Evolutionary conservation across 441 rosid genomes (phyloP), one percentile per base, ranked within the genome.

Genomic region (Gossypium schwendimanii): DNA sequence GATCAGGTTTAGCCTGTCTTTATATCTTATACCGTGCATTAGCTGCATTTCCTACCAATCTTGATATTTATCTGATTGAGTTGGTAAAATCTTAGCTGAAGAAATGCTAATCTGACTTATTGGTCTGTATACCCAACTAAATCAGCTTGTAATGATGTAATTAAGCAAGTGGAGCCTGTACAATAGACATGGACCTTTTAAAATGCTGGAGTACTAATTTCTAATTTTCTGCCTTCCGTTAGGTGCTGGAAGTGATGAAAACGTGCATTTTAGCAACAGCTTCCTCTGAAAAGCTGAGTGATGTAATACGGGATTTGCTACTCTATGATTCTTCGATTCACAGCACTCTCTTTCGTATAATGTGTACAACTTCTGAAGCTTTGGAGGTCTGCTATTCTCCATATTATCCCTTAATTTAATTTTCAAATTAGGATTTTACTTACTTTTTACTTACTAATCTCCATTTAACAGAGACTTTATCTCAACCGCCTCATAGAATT

Each of bases 281-380:
- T 18, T 84, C 75, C 82, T 83, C 81, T 64, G 86, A 84, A 63
- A 91, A 89, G 81, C 77, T 84, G 74, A 86, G 87, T 57, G 81
- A 77, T 74, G 81, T 81, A 60, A 71, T 95, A 78, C 84, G 80
- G 79, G 86, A 88, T 70, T 78, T 95, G 73, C 79, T 93, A 79
- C 88, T 95, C 50, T 71, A 75, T 76, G 98, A 95, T 85, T 85
- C 92, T 79, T 93, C 99, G 70, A 90, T 95, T 78, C 93, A 86
- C 74, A 82, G 69, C 31, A 70, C 87, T 59, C 84, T 93, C 47
- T 85, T 89, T 68, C 94, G 95, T 73, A 83, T 89, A 77, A 79
- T 87, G 76, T 90, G 98, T 78, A 91, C 87, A 20, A 90, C 91
- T 61, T 81, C 86, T 15, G 87, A 84, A 75, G 80, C 87, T 72